A percentile compares a stretch with the other conserved stretches of the same genome.
Evolutionary conservation across 768 basidiomycete genomes (phyloP).

Genomic region (Pluteus cervinus): DNA sequence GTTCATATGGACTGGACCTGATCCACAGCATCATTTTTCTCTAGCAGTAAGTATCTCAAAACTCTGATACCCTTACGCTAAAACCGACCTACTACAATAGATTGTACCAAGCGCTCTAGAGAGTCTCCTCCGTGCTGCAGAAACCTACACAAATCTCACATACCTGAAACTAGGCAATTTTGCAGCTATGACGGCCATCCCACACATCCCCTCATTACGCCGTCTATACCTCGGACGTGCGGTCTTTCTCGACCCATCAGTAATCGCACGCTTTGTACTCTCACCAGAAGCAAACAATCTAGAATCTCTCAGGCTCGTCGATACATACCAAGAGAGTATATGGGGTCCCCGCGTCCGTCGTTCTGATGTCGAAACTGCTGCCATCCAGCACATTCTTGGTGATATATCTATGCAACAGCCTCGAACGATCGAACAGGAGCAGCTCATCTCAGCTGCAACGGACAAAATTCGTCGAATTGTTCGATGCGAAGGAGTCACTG

Average conservation of each 20-base stretch:
- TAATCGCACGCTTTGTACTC: constrained; percentile 28
- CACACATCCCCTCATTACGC: constrained; percentile 30
- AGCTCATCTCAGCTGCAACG: constrained; percentile 12
- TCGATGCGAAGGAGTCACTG: constrained; percentile 44
- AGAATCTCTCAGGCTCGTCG: constrained; percentile 36
- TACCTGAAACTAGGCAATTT: constrained; percentile 41
- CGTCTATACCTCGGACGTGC: constrained; percentile 46
- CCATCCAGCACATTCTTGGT: constrained; percentile 8
- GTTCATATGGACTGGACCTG: constrained; percentile 56
- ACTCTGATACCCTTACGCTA: neutral
- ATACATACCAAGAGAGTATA: constrained; percentile 49
- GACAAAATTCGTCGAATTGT: constrained; percentile 34
- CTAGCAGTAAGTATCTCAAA: constrained; percentile 47
- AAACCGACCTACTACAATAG: constrained; percentile 15
- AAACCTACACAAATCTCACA: constrained; percentile 36
- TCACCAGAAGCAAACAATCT: constrained; percentile 19
- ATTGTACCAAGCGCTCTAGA: constrained; percentile 35
- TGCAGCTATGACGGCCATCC: constrained; percentile 13
- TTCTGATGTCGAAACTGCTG: constrained; percentile 39
- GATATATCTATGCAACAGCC: too few relatives aligned
- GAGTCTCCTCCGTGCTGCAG: constrained; percentile 33
- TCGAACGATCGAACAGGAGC: neutral
- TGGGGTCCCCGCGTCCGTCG: constrained; percentile 51
- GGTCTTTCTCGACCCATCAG: constrained; percentile 35
- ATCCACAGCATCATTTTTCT: constrained; percentile 57